phyloP scores from a whole-genome alignment of 495 filamentous ascomycete genomes.

The Aspergillus taichungensis region DNA sequence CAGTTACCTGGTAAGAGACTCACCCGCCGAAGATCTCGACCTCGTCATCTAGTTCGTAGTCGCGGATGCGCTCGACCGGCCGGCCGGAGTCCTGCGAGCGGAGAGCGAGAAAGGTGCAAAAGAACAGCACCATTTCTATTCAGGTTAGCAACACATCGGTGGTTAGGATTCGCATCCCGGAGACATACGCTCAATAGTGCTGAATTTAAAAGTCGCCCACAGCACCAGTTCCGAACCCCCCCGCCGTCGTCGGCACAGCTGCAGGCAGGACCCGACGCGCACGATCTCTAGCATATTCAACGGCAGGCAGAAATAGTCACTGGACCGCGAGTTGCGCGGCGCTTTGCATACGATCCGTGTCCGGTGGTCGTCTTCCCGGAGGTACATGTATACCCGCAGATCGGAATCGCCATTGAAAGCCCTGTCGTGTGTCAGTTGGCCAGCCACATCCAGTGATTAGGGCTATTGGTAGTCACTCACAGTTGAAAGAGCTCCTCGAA shows the following conservation, averaged over 20 bases:
- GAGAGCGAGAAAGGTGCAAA: slow-evolving; percentile 64
- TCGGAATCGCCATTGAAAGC: slow-evolving; percentile 32
- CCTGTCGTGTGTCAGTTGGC: slow-evolving; percentile 15
- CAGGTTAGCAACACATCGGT: slow-evolving; percentile 4
- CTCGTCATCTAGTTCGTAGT: slow-evolving; percentile 56
- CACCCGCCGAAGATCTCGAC: slow-evolving; percentile 63
- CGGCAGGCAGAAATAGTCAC: slow-evolving; percentile 41
- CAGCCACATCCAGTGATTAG: background rate
- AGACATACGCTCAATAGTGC: slow-evolving; percentile 47
- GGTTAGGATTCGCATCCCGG: background rate
- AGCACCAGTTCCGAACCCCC: slow-evolving; percentile 35
- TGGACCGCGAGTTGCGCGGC: slow-evolving; percentile 22
- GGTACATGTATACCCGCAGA: slow-evolving; percentile 47
- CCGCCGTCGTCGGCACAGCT: slow-evolving; percentile 42
- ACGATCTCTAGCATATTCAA: slow-evolving; percentile 46
- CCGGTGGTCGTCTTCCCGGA: slow-evolving; percentile 43
- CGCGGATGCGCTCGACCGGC: slow-evolving; percentile 41
- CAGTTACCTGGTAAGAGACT: slow-evolving; percentile 8
- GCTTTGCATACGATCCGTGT: slow-evolving; percentile 50
- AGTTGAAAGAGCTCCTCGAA: slow-evolving; percentile 36
- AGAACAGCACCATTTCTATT: slow-evolving; percentile 67
- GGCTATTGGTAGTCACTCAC: slow-evolving; percentile 22
- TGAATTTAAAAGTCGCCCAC: slow-evolving; percentile 52
- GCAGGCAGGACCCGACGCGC: slow-evolving; percentile 43
- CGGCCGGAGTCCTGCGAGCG: slow-evolving; percentile 57